Evolutionary conservation across 2,329 filamentous ascomycete species (phyloP).

Genomic region (Dactylonectria macrodidyma): DNA sequence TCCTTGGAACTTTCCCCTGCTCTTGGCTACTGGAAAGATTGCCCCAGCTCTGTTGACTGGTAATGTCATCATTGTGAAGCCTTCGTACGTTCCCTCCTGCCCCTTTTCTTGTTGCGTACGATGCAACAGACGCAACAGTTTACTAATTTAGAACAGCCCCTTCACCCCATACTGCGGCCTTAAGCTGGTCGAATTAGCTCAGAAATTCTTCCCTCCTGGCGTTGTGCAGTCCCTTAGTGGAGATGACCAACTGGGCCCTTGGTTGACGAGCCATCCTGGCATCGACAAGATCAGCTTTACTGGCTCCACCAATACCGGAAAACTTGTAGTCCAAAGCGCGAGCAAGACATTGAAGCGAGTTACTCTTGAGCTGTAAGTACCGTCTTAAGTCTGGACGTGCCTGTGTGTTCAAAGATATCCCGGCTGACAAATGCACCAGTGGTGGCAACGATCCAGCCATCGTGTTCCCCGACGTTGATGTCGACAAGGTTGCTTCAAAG

Average conservation of each 20-base stretch:
- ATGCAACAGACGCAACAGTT: too few relatives aligned
- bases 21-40: conserved; percentile 67
- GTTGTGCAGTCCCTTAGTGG: conserved; percentile 75
- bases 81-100: conserved; percentile 52
- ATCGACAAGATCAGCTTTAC: conserved; percentile 77
- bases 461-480: conserved; percentile 70
- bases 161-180: conserved; percentile 72
- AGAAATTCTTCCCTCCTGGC: conserved; percentile 72
- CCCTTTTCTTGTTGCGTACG: too few relatives aligned
- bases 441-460: conserved; percentile 74
- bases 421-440: neutral
- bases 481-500: conserved; percentile 53
- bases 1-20: conserved; percentile 71
- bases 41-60: conserved; percentile 70
- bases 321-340: conserved; percentile 71
- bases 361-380: conserved; percentile 67
- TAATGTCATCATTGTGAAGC: conserved; percentile 70
- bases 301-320: conserved; percentile 72
- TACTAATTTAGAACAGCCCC: conserved; percentile 43
- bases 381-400: conserved; percentile 37
- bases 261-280: conserved; percentile 70
- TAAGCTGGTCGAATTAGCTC: conserved; percentile 72
- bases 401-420: neutral
- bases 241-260: conserved; percentile 72
- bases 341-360: conserved; percentile 73